phyloP scores from a whole-genome alignment of 352 stramenopile species.

The Discostella stelligera region DNA sequence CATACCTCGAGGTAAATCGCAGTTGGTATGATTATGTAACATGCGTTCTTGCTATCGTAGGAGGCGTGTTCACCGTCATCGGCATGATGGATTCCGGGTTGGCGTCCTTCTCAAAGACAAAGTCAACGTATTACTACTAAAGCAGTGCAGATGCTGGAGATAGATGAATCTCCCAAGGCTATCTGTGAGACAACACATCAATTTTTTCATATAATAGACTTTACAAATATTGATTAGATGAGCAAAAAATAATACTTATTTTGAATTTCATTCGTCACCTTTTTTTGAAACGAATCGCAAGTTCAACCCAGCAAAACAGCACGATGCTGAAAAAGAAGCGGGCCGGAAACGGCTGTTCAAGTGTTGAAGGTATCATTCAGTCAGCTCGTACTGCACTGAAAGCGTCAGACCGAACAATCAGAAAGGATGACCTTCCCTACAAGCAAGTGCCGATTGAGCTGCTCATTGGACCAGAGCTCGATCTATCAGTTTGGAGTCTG shows the following conservation, averaged over 20 bases:
- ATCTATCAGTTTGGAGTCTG: conserved; percentile 54
- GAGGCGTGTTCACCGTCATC: conserved; percentile 90
- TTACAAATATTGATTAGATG: too few species aligned
- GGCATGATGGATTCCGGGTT: conserved; percentile 65
- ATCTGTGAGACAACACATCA: too few species aligned
- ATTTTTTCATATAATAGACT: too few species aligned
- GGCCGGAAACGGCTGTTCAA: too few species aligned
- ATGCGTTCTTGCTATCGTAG: conserved; percentile 92
- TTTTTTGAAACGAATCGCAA: neutral
- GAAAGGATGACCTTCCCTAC: conserved; percentile 37
- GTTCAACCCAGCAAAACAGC: conserved; percentile 5
- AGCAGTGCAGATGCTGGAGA: neutral
- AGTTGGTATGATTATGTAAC: conserved; percentile 90
- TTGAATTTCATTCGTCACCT: neutral
- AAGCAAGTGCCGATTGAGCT: conserved; percentile 31
- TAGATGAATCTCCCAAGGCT: neutral
- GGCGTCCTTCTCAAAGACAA: conserved; percentile 33
- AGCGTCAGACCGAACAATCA: too few species aligned
- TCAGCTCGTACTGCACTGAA: too few species aligned
- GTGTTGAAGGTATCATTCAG: too few species aligned
- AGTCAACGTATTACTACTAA: conserved; percentile 20
- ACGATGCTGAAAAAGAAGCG: conserved; percentile 12
- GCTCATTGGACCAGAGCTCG: conserved; percentile 11
- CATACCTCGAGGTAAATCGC: conserved; percentile 47
- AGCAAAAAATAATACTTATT: too few species aligned